These are phyloP conservation scores for Oryza nivara DNA, from an alignment of 176 grass and related monocot species.

Conservation along the genomic window DNA sequence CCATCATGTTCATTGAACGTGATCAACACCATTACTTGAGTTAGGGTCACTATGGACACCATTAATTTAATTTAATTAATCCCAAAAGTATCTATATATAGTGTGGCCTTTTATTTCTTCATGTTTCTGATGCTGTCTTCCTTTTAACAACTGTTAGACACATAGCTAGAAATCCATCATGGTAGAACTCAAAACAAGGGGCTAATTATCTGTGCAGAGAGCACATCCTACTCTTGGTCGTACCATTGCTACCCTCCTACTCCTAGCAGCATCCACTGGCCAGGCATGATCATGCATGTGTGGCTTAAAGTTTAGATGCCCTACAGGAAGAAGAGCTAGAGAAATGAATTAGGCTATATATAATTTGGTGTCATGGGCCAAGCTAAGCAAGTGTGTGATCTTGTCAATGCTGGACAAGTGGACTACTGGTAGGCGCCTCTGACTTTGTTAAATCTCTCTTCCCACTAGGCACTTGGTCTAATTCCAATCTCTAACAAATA, in stretches of 20 bases:
- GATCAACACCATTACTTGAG: background rate
- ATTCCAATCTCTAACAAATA: background rate
- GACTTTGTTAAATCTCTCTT: background rate
- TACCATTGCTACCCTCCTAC: background rate
- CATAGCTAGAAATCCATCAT: background rate
- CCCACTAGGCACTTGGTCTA: background rate
- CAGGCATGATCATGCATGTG: no score
- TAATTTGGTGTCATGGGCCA: background rate
- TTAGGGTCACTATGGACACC: background rate
- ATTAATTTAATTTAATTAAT: background rate
- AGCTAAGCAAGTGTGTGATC: background rate
- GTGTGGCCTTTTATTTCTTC: slow-evolving; percentile 1
- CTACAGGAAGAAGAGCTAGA: background rate
- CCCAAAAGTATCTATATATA: background rate
- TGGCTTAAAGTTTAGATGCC: background rate
- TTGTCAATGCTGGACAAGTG: background rate
- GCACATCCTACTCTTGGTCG: background rate
- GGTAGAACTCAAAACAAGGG: background rate
- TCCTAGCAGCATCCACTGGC: background rate
- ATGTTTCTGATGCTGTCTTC: background rate
- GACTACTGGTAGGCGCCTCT: background rate
- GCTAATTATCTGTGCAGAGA: background rate
- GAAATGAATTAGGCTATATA: background rate
- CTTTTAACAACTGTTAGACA: background rate
- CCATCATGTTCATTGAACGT: background rate